These are phyloP conservation scores for Coemansia sp. DNA, from an alignment of 192 early-diverging fungal genomes.

Conservation along the genomic window DNA sequence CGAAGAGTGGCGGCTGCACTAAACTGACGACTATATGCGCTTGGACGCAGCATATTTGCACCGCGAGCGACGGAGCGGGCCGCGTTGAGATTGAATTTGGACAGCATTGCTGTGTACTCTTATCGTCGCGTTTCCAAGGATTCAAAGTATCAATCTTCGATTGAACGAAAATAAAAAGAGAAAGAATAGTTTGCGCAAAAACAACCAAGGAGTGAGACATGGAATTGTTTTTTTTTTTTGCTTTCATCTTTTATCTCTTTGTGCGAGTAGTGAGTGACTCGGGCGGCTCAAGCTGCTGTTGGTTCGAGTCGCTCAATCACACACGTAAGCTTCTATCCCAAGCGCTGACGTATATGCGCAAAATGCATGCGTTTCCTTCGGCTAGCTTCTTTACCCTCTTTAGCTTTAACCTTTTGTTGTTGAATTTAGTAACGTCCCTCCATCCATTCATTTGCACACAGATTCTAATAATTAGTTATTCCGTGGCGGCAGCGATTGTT, in stretches of 20 bases:
- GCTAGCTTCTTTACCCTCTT: neutral
- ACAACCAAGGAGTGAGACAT: neutral
- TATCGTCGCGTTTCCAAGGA: neutral
- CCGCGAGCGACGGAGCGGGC: neutral
- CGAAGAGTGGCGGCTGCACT: constrained; percentile 19
- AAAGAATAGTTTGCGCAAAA: neutral
- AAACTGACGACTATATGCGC: constrained; percentile 19
- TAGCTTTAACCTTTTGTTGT: constrained; percentile 1
- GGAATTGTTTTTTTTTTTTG: too few species aligned
- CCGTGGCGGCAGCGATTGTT: neutral
- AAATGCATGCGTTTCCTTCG: neutral
- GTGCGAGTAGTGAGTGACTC: too few species aligned
- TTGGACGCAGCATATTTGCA: constrained; percentile 1
- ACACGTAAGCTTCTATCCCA: neutral
- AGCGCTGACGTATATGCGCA: neutral
- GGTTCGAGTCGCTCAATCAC: neutral
- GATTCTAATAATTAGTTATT: neutral
- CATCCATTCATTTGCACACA: neutral
- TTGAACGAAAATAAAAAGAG: neutral
- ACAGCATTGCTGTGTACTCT: constrained; percentile 23
- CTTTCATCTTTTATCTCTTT: neutral
- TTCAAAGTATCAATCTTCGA: neutral
- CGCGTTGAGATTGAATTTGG: constrained; percentile 32
- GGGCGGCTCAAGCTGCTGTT: neutral
- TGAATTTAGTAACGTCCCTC: neutral